Percentiles rank a stretch among this genome's conserved stretches.
These are phyloP conservation scores for Phytopythium oedochilum DNA, from an alignment of 352 stramenopile genomes.

Conservation along the genomic window DNA sequence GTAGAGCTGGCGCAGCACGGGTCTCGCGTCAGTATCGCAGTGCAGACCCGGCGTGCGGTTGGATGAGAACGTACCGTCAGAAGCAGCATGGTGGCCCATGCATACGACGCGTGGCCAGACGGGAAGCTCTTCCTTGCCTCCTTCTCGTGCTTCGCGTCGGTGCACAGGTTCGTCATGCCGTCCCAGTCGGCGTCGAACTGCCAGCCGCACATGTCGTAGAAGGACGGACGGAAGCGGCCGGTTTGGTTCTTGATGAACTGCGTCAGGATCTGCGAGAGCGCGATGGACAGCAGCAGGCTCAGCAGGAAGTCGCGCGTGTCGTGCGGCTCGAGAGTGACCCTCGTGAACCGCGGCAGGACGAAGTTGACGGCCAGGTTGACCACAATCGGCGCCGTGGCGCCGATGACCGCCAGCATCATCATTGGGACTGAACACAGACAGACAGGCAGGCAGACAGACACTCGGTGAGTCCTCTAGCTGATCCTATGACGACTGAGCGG, in stretches of 20 bases:
- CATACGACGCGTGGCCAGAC: constrained; percentile 72
- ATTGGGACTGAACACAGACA: not conserved
- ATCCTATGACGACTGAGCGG: too few species aligned
- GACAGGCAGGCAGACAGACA: not conserved
- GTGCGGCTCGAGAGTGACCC: constrained; percentile 46
- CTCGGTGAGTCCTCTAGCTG: not conserved
- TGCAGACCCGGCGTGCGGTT: too few species aligned
- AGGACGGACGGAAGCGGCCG: constrained; percentile 75
- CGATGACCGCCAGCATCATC: not conserved
- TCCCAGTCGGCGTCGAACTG: constrained; percentile 66
- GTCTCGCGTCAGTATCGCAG: not conserved
- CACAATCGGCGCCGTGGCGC: constrained; percentile 1
- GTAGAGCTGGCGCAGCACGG: constrained; percentile 33
- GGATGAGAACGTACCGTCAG: constrained; percentile 61
- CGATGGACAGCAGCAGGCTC: constrained; percentile 48
- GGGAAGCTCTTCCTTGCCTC: constrained; percentile 78
- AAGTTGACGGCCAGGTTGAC: not conserved
- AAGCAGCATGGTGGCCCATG: constrained; percentile 68
- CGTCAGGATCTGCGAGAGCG: constrained; percentile 48
- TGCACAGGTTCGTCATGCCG: constrained; percentile 71
- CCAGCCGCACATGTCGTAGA: constrained; percentile 84
- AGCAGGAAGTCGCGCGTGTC: constrained; percentile 78
- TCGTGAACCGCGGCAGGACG: not conserved
- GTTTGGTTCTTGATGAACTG: constrained; percentile 78
- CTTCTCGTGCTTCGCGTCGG: constrained; percentile 46